A percentile compares a stretch with the other conserved stretches of the same genome.
phyloP scores from a whole-genome alignment of 306 rosid genomes.

The Vigna unguiculata region DNA sequence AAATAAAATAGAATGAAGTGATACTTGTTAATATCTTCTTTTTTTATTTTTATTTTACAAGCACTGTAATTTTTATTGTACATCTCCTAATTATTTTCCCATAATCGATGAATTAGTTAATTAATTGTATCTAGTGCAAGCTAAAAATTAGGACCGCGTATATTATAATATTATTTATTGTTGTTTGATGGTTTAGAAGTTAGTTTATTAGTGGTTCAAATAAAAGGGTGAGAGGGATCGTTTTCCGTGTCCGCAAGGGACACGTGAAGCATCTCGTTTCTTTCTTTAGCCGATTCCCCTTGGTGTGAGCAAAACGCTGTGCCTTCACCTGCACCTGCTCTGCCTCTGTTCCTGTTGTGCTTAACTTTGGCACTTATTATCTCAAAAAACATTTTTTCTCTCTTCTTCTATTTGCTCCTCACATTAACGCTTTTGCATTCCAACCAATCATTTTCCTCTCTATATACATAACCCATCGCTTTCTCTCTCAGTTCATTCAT shows the following conservation, averaged over 20 bases:
- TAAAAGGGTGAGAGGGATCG: neutral
- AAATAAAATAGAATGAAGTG: too few relatives aligned
- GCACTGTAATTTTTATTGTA: too few relatives aligned
- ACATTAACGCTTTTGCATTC: neutral
- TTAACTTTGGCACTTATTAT: neutral
- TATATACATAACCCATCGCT: neutral
- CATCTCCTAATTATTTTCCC: too few relatives aligned
- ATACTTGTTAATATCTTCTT: too few relatives aligned
- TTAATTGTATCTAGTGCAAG: too few relatives aligned
- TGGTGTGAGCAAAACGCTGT: neutral
- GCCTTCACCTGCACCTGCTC: neutral
- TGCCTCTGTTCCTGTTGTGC: neutral
- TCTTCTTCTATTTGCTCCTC: neutral
- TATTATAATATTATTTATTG: neutral
- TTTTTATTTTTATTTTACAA: too few relatives aligned
- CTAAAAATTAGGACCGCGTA: neutral
- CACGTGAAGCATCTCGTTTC: slow-evolving; percentile 26
- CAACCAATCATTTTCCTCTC: neutral
- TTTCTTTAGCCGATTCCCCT: slow-evolving; percentile 4
- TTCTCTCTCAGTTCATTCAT: neutral
- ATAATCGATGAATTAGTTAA: too few relatives aligned
- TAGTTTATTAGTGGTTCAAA: neutral
- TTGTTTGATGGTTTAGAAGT: neutral
- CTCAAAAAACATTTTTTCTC: neutral
- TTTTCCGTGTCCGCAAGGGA: neutral